Percentiles rank a stretch among this genome's conserved stretches.
These are phyloP conservation scores for Aquilaria agallochum DNA, from an alignment of 441 rosid species.

Conservation along the genomic window DNA sequence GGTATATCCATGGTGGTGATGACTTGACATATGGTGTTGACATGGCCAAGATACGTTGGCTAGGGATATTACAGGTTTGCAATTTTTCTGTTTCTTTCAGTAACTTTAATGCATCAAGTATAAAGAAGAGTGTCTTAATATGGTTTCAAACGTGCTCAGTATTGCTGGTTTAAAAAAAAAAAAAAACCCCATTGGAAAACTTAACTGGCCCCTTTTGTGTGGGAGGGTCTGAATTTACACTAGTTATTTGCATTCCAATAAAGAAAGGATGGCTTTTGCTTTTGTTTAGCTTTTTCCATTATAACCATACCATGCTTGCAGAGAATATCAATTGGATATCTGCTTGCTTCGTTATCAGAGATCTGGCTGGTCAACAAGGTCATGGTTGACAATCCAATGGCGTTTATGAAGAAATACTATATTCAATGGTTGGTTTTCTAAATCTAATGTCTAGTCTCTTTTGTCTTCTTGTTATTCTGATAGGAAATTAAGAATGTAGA, in stretches of 20 bases:
- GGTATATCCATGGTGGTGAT: conserved; percentile 55
- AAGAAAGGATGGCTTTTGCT: background rate
- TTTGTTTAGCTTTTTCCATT: too few relatives aligned
- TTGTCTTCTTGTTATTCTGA: conserved; percentile 1
- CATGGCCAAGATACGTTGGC: conserved; percentile 49
- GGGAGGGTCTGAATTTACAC: too few relatives aligned
- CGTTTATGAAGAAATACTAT: conserved; percentile 44
- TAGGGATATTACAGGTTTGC: conserved; percentile 53
- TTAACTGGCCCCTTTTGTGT: too few relatives aligned
- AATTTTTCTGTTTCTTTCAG: conserved; percentile 2
- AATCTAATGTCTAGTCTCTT: conserved; percentile 1
- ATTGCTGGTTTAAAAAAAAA: background rate
- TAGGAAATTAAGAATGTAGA: too few relatives aligned
- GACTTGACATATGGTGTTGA: conserved; percentile 54
- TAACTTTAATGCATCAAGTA: background rate
- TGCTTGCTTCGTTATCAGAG: conserved; percentile 56
- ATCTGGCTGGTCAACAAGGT: conserved; percentile 48
- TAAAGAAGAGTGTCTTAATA: background rate
- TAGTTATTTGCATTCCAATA: too few relatives aligned
- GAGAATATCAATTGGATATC: conserved; percentile 66
- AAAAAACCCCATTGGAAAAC: too few relatives aligned
- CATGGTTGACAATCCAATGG: conserved; percentile 31
- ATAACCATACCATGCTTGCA: conserved; percentile 10
- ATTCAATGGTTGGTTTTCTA: conserved; percentile 48
- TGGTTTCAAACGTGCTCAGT: background rate